These are phyloP conservation scores for Trebouxiophyceae sp. DNA, from an alignment of 163 green algal genomes.

Conservation along the genomic window DNA sequence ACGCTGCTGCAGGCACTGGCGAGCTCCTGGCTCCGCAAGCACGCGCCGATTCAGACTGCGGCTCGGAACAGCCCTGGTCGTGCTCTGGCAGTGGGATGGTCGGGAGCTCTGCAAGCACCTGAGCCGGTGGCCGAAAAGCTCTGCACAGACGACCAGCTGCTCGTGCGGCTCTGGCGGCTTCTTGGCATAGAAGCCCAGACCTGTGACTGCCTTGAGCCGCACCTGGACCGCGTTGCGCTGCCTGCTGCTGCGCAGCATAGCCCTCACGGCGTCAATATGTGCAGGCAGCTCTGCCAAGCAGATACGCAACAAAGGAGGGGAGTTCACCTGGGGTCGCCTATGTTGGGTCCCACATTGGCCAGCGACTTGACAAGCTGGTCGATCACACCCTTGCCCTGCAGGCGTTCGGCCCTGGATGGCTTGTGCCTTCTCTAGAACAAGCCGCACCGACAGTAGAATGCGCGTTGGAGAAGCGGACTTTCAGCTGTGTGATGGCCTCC, in stretches of 20 bases:
- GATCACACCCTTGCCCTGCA: conserved; percentile 13
- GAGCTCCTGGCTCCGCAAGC: no score
- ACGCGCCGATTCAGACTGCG: no score
- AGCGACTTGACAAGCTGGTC: conserved; percentile 10
- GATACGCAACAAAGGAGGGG: background rate
- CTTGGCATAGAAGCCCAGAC: conserved; percentile 14
- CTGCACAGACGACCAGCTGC: conserved; percentile 19
- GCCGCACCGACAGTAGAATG: no score
- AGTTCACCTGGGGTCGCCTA: no score
- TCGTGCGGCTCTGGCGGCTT: conserved; percentile 1
- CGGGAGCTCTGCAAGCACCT: no score
- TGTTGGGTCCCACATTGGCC: background rate
- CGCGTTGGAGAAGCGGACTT: no score
- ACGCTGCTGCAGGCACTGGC: conserved; percentile 13
- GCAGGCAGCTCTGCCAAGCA: no score
- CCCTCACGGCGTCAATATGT: no score
- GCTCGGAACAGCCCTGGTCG: no score
- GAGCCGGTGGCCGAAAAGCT: conserved; percentile 36
- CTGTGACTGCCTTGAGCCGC: conserved; percentile 18
- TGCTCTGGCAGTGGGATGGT: no score
- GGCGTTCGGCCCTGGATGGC: background rate
- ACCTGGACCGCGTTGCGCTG: conserved; percentile 22
- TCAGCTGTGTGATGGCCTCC: conserved; percentile 9
- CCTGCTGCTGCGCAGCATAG: no score
- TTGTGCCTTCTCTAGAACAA: background rate